Percentiles rank a stretch among this genome's conserved stretches.
phyloP scores from a whole-genome alignment of 2,329 filamentous ascomycete species.

The Neocucurbitaria cava region DNA sequence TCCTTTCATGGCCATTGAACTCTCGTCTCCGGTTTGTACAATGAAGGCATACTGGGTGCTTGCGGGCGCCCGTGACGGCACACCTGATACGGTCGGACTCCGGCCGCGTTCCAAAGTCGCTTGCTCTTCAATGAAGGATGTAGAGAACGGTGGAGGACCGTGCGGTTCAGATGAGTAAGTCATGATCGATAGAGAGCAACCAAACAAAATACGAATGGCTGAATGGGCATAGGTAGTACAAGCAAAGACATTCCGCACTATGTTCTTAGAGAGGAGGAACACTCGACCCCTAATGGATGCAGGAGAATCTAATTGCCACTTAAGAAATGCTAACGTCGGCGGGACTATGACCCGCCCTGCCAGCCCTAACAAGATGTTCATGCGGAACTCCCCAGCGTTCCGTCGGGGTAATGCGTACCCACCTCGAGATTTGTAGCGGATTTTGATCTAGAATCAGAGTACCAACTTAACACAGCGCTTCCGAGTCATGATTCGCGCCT shows the following conservation, averaged over 20 bases:
- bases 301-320: neutral
- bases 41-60: constrained; percentile 31
- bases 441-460: no score
- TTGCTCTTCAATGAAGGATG: neutral
- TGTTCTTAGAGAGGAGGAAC: neutral
- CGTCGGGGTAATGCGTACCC: neutral
- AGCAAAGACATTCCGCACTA: neutral
- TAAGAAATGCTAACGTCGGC: neutral
- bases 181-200: neutral
- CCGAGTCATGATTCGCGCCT: no score
- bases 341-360: neutral
- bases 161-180: neutral
- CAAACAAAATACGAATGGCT: neutral
- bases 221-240: neutral
- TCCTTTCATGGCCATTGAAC: constrained; percentile 14
- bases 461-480: no score
- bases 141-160: neutral
- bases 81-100: neutral
- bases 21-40: constrained; percentile 25
- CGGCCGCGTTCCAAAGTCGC: neutral
- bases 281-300: neutral
- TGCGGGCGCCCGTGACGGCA: neutral
- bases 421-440: neutral
- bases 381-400: neutral
- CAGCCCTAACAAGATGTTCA: neutral